A percentile compares a stretch with the other conserved stretches of the same genome.
Conservation (phyloP, 768 basidiomycete genomes). For the Tricholoma saponaceum region DNA sequence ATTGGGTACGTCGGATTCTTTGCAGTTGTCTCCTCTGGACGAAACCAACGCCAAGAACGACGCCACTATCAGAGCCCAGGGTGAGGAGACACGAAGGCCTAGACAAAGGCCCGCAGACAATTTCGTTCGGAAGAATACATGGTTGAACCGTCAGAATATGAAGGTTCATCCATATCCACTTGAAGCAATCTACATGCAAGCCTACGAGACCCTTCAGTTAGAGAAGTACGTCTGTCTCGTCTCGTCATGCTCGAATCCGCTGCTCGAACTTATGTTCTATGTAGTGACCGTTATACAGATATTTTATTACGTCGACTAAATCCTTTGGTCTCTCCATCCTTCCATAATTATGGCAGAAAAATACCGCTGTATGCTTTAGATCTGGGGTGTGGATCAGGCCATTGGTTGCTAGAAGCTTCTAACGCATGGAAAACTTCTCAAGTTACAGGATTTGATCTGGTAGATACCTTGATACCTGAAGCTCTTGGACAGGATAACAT, state of each 20-base stretch:
- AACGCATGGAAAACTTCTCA: slow-evolving; percentile 54
- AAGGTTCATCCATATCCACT: slow-evolving; percentile 51
- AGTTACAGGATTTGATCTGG: slow-evolving; percentile 65
- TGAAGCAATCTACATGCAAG: slow-evolving; percentile 60
- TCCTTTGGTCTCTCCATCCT: slow-evolving; percentile 52
- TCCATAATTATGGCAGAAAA: slow-evolving; percentile 46
- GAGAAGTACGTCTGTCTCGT: slow-evolving; percentile 46
- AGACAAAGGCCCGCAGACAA: slow-evolving; percentile 5
- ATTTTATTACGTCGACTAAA: slow-evolving; percentile 53
- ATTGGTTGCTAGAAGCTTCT: slow-evolving; percentile 65
- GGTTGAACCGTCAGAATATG: slow-evolving; percentile 41
- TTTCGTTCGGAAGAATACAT: slow-evolving; percentile 30
- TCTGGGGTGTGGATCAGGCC: slow-evolving; percentile 70
- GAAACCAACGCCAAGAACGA: neutral
- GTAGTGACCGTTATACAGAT: slow-evolving; percentile 60
- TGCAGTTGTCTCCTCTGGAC: neutral
- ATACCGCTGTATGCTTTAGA: slow-evolving; percentile 60
- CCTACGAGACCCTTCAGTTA: slow-evolving; percentile 52
- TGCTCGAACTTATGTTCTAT: slow-evolving; percentile 8
- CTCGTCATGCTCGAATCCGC: slow-evolving; percentile 2
- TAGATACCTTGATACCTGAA: slow-evolving; percentile 40
- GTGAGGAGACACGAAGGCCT: neutral
- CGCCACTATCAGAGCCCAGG: neutral
- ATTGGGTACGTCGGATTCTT: neutral
- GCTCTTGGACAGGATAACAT: slow-evolving; percentile 38